Base-by-base conservation (phyloP, 805 yeast genomes). In the Martiniozyma abietophila region DNA sequence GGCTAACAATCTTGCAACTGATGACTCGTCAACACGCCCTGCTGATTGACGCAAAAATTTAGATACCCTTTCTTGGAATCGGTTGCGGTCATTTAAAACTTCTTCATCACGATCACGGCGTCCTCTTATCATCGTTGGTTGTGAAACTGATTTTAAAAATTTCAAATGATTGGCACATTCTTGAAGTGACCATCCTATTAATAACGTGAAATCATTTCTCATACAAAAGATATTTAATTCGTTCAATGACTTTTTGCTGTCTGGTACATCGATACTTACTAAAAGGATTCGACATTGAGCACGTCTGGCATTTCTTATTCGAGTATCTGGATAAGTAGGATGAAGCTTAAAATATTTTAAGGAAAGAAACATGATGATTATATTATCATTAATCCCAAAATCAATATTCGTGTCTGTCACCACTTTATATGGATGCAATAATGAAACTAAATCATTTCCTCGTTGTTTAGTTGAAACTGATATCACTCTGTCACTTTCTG, bases 361-460 rank as follows among this genome's bases (percentile, higher is more conserved):
- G 1, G 84, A 74, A 3, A 82, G 60, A 43, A 80, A 80, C 1
- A 82, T 46, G 1, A 79, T 68, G 37, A 69, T 69, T 51, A 73
- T 54, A 52, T 69, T 56, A 20, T 76, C 61, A 37, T 70, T 75
- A 11, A 81, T 67, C 31, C 76, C 63, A 53, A 81, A 82, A 50
- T 82, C 94, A 45, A 62, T 80, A 49, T 56, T 67, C 44, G 58
- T 64, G 40, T 75, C 45, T 75, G 71, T 70, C 61, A 74, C 11
- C 36, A 19, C 29, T 69, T 71, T 51, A 81, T 53, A 21, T 65
- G 61, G 29, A 67, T 67, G 6, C 82, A 55, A n/a, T n/a, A n/a
- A n/a, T n/a, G n/a, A n/a, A n/a, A n/a, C n/a, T 26, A 81, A 51
- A 5, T 89, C 89, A 48, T 82, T 82, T 1, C 83, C 88, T 31